Evolutionary conservation across 441 rosid species (phyloP), one percentile per base, ranked within the genome.

Genomic region (Croton setiger): DNA sequence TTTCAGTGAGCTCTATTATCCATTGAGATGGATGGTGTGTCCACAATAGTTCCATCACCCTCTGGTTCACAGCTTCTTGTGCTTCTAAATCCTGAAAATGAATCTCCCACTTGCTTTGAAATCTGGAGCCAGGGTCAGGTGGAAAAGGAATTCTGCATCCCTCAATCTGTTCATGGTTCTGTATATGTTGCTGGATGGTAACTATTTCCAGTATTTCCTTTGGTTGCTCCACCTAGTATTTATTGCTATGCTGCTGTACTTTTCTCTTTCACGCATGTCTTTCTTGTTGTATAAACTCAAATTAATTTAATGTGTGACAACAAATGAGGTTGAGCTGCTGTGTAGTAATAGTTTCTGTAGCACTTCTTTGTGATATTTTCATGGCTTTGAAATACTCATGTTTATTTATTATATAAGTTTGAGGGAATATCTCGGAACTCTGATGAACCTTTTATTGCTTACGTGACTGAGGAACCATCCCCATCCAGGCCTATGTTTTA

Each of bases 381-480:
- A 37, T 5, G 23, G 18, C 27, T 12, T 47, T 44, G 39, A 67
- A 70, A 67, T 66, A 44, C 75, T 56, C 73, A 64, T 27, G 49
- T 48, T 48, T 54, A 68, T 60, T 18, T 54, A 71, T 70, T 71
- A n/a, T 70, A 7, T 74, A 95, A 97, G 99, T 95, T 95, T 72
- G 96, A 95, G 77, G 99, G 96, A 58, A 84, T 95, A 9, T 84
- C 98, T 58, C 92, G 99, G 98, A 92, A 89, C 67, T 84, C 85
- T 14, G 85, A 90, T 51, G 98, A 92, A 84, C 84, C 84, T 74
- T 78, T 61, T 64, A 72, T 95, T 68, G 97, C 96, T 63, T 95
- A 90, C 85, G 83, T 86, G 18, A 97, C 98, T 7, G 99, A 95
- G 81, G 92, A 83, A 72, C 87, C 98, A 14, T 72, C 92, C 70